Base-by-base conservation (phyloP, 805 yeast genomes). In the Candida ulmi region DNA sequence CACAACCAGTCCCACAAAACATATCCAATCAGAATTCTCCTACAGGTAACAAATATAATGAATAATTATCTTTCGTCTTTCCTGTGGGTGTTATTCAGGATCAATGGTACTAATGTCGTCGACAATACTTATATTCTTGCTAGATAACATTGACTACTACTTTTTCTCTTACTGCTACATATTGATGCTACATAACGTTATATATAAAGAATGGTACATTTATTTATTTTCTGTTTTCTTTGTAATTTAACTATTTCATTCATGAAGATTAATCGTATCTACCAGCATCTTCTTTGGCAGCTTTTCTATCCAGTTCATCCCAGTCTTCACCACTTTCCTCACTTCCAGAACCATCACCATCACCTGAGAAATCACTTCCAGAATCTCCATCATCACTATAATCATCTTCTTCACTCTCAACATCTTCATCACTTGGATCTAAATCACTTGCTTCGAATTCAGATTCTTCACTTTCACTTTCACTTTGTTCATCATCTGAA, bases 401-500 rank as follows among this genome's bases (percentile, higher is more conserved):
- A 46, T 57, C 54, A 8, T 56, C 59, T 5, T 47, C 61, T 19
- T 59, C 68, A 42, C 65, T 64, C 15, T 58, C 66, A 16, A 65
- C 67, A 17, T 57, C 67, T 48, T 67, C 72, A 48, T 67, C 72
- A 23, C 59, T 55, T 26, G 69, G 69, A 33, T 67, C 70, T 19
- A 62, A 66, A 38, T 68, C 72, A 34, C 69, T 63, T 3, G 68
- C 71, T 47, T 68, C 72, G 36, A 66, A 68, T 40, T 68, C 72
- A 35, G 68, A 62, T 54, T 83, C 95, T 54, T 83, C 93, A 18
- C 45, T 49, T 30, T 45, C 47, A 11, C 45, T 42, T 32, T 76
- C 84, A 35, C 74, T 84, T 25, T 69, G 77, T 45, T 78, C 95
- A 36, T 76, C 83, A 42, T 82, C 96, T 17, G 90, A 88, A 34